These are phyloP conservation scores for Smallanthus sonchifolius DNA, from an alignment of 129 eudicot species.

Conservation along the genomic window DNA sequence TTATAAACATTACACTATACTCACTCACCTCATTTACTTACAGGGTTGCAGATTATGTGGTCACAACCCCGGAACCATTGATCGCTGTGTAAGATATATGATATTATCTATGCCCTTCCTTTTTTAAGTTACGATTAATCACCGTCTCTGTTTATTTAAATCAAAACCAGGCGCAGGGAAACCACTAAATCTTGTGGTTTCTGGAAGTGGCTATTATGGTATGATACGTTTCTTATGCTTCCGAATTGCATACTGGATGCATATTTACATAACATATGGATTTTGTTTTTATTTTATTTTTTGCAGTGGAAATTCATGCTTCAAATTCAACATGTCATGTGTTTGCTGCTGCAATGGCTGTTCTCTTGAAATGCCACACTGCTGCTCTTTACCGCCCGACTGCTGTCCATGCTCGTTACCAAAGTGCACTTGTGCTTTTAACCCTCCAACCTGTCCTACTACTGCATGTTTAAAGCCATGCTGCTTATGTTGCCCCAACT, in stretches of 20 bases:
- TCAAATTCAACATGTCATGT: slow-evolving; percentile 43
- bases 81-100: slow-evolving; percentile 54
- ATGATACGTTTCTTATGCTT: slow-evolving; percentile 3
- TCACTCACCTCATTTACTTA: slow-evolving; percentile 1
- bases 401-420: slow-evolving; percentile 53
- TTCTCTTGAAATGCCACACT: slow-evolving; percentile 32
- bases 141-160: neutral
- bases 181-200: slow-evolving; percentile 44
- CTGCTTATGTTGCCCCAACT: slow-evolving; percentile 21
- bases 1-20: neutral
- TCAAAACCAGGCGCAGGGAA: slow-evolving; percentile 48
- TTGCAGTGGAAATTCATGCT: slow-evolving; percentile 56
- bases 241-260: neutral
- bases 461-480: slow-evolving; percentile 28
- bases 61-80: slow-evolving; percentile 71
- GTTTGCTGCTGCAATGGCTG: slow-evolving; percentile 21
- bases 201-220: slow-evolving; percentile 94
- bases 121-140: neutral
- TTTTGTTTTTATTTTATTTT: neutral
- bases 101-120: neutral
- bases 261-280: neutral
- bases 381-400: slow-evolving; percentile 33
- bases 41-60: slow-evolving; percentile 81
- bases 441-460: slow-evolving; percentile 19
- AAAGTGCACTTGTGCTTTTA: slow-evolving; percentile 37